These are phyloP conservation scores for Xylaria venustula DNA, from an alignment of 495 filamentous ascomycete species.

Conservation along the genomic window DNA sequence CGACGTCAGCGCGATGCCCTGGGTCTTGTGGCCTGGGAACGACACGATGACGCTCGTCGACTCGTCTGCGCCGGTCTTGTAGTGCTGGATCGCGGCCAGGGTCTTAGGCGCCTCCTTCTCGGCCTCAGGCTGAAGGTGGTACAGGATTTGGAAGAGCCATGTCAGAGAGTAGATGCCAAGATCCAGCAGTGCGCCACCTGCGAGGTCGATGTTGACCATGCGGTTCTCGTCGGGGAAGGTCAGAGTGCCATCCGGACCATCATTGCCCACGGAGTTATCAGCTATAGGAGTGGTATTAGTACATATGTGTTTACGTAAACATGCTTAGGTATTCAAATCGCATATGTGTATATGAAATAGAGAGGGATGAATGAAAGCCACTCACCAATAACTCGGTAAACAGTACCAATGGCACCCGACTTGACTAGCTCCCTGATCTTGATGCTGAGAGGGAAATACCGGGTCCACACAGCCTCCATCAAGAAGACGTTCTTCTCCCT, in stretches of 20 bases:
- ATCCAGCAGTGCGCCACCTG: slow-evolving; percentile 81
- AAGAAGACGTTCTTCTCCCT: slow-evolving; percentile 81
- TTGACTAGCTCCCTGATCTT: slow-evolving; percentile 71
- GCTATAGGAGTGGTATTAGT: slow-evolving; percentile 36
- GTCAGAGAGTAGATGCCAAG: slow-evolving; percentile 87
- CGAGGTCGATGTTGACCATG: slow-evolving; percentile 85
- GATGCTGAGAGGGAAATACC: slow-evolving; percentile 81
- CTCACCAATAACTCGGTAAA: slow-evolving; percentile 68
- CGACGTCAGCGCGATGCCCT: slow-evolving; percentile 76
- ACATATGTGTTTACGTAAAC: neutral
- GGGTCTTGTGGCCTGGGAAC: slow-evolving; percentile 65
- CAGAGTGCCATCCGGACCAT: slow-evolving; percentile 38
- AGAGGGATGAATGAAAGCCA: neutral
- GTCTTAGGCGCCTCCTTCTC: slow-evolving; percentile 48
- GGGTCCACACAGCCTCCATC: slow-evolving; percentile 97
- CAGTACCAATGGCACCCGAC: slow-evolving; percentile 69
- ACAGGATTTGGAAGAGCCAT: slow-evolving; percentile 91
- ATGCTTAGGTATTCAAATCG: no score
- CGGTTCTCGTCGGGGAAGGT: slow-evolving; percentile 59
- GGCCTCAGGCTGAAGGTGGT: slow-evolving; percentile 68
- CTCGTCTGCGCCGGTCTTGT: slow-evolving; percentile 83
- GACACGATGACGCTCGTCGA: slow-evolving; percentile 74
- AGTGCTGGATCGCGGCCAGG: slow-evolving; percentile 67
- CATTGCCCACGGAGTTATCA: slow-evolving; percentile 55
- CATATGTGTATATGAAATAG: no score